phyloP scores from a whole-genome alignment of 2,329 filamentous ascomycete species.

The Grosmannia huntii region DNA sequence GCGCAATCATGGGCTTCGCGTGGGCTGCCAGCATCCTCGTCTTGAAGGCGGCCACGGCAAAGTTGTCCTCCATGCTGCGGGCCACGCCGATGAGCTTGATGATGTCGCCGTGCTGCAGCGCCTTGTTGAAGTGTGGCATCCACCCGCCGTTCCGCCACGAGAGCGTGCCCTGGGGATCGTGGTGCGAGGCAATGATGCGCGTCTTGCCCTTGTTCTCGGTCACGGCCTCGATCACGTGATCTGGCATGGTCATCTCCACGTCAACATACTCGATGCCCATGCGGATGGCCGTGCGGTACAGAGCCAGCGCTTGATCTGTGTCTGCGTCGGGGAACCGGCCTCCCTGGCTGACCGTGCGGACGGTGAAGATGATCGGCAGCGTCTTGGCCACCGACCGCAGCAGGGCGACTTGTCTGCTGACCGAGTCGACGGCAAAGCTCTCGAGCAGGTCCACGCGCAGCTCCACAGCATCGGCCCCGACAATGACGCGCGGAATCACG shows the following conservation, averaged over 20 bases:
- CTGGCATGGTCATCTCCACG: conserved; percentile 76
- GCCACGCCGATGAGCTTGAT: conserved; percentile 90
- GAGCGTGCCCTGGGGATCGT: conserved; percentile 66
- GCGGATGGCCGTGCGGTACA: conserved; percentile 69
- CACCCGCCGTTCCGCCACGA: conserved; percentile 92
- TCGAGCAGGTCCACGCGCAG: conserved; percentile 82
- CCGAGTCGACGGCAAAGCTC: conserved; percentile 62
- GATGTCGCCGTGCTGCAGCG: conserved; percentile 78
- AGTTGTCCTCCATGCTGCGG: conserved; percentile 69
- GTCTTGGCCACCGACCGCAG: conserved; percentile 50
- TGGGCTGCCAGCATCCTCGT: conserved; percentile 59
- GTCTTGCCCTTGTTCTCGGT: conserved; percentile 56
- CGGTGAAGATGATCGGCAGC: conserved; percentile 75
- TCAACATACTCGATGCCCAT: conserved; percentile 89
- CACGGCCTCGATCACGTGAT: conserved; percentile 58
- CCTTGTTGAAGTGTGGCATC: conserved; percentile 81
- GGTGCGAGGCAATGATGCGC: conserved; percentile 87
- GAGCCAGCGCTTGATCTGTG: conserved; percentile 53
- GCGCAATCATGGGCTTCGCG: conserved; percentile 74
- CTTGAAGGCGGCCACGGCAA: conserved; percentile 71
- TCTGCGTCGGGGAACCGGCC: conserved; percentile 75
- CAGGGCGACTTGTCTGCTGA: conserved; percentile 69
- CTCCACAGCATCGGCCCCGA: conserved; percentile 88
- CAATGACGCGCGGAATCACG: conserved; percentile 57
- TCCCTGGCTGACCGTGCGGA: conserved; percentile 75